A percentile compares a stretch with the other conserved stretches of the same genome.
Evolutionary conservation across 108 stramenopile species (phyloP).

Genomic region (Pseudonitzschia multiseries): DNA sequence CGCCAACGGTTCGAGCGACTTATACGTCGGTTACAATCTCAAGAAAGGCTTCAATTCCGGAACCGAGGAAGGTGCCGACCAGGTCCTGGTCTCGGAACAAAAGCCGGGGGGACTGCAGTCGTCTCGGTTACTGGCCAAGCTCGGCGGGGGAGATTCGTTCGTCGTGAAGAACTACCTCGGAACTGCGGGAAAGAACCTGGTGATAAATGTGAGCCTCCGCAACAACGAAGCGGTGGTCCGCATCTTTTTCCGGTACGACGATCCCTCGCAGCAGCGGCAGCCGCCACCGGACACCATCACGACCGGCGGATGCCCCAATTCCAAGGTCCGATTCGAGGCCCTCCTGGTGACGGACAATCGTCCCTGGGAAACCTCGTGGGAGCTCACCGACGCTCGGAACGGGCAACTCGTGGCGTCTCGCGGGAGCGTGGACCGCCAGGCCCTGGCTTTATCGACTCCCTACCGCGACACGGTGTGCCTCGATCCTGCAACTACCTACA

Average conservation of each 20-base stretch:
- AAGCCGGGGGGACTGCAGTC: not conserved
- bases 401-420: not conserved
- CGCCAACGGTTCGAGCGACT: not conserved
- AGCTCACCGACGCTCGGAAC: not conserved
- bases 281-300: no score
- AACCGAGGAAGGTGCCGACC: constrained; percentile 24
- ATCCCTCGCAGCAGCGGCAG: not conserved
- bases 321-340: not conserved
- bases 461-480: not conserved
- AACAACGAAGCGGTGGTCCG: not conserved
- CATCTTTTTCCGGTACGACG: not conserved
- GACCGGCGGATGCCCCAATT: not conserved
- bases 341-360: not conserved
- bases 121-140: not conserved
- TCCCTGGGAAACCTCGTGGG: constrained; percentile 5
- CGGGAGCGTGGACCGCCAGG: not conserved
- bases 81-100: constrained; percentile 14
- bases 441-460: not conserved
- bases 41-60: constrained; percentile 22
- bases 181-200: not conserved
- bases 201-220: not conserved
- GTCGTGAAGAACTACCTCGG: not conserved
- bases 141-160: not conserved
- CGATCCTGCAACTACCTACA: not conserved
- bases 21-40: constrained; percentile 20